Evolutionary conservation across 2,329 filamentous ascomycete species (phyloP).

Genomic region (Calonectria pseudoreteaudii): DNA sequence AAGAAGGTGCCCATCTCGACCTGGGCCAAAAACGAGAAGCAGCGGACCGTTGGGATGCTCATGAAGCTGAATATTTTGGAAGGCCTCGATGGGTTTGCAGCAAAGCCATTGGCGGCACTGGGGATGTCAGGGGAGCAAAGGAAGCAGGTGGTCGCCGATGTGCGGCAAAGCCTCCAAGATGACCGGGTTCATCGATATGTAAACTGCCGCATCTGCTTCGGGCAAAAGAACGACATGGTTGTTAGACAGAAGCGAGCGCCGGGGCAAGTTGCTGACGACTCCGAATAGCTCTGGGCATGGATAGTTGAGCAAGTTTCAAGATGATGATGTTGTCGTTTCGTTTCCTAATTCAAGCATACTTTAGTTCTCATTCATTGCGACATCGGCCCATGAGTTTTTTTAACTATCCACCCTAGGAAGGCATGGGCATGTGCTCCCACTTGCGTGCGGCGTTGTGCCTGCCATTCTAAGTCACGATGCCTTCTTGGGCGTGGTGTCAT

Average conservation of each 20-base stretch:
- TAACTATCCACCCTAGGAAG: not conserved
- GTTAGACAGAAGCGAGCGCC: not conserved
- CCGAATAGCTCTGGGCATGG: not conserved
- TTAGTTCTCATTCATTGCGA: not conserved
- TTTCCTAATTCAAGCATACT: not conserved
- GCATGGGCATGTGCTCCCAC: not conserved
- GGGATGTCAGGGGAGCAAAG: conserved; percentile 51
- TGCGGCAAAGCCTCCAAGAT: conserved; percentile 50
- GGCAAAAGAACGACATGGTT: conserved; percentile 50
- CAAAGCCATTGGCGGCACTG: conserved; percentile 54
- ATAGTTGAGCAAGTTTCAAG: not conserved
- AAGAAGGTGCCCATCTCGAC: conserved; percentile 60
- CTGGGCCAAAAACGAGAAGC: conserved; percentile 55
- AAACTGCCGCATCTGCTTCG: conserved; percentile 56
- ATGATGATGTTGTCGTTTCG: not conserved
- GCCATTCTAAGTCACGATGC: conserved; percentile 4
- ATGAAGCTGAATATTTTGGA: conserved; percentile 57
- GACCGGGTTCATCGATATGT: conserved; percentile 56
- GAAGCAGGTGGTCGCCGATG: conserved; percentile 46
- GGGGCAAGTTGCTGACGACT: not conserved
- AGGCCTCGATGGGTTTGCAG: conserved; percentile 55
- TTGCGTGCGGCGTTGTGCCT: not conserved
- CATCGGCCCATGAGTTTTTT: not conserved
- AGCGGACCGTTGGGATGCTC: conserved; percentile 57
- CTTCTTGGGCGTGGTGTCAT: not conserved